phyloP scores from a whole-genome alignment of 192 early-diverging fungal genomes.

The Podila clonocystis region DNA sequence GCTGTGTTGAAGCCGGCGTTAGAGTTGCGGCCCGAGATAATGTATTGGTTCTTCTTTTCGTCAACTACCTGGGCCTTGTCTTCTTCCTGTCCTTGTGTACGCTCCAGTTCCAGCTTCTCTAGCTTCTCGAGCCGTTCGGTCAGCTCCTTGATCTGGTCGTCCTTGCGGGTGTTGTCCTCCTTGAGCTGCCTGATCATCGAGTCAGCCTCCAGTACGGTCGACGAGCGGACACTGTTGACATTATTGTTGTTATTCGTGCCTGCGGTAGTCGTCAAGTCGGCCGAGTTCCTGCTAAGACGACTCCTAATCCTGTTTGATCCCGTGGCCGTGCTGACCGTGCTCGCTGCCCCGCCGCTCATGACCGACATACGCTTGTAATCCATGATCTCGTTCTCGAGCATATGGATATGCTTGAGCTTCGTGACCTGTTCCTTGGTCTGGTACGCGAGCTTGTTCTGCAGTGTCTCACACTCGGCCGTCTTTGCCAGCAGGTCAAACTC shows the following conservation, averaged over 20 bases:
- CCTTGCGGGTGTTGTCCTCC: conserved; percentile 29
- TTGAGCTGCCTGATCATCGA: conserved; percentile 23
- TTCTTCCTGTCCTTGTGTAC: neutral
- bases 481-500: conserved; percentile 27
- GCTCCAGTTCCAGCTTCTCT: neutral
- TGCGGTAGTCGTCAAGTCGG: neutral
- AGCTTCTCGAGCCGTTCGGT: neutral
- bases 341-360: conserved; percentile 9
- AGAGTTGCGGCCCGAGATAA: neutral
- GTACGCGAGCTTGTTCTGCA: conserved; percentile 21
- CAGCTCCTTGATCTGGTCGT: conserved; percentile 20
- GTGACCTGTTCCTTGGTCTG: conserved; percentile 30
- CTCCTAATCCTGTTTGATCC: neutral
- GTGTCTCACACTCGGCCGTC: conserved; percentile 23
- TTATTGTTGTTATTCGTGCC: neutral
- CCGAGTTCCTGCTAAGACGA: conserved; percentile 11
- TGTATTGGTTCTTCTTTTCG: neutral
- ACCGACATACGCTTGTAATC: conserved; percentile 29
- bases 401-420: conserved; percentile 28
- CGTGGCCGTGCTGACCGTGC: neutral
- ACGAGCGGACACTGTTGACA: conserved; percentile 9
- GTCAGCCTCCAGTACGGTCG: neutral
- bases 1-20: neutral
- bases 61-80: neutral
- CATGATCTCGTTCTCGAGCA: conserved; percentile 35